Conservation (phyloP, 1,284 basidiomycete genomes). For the Sporisorium reilianum region DNA sequence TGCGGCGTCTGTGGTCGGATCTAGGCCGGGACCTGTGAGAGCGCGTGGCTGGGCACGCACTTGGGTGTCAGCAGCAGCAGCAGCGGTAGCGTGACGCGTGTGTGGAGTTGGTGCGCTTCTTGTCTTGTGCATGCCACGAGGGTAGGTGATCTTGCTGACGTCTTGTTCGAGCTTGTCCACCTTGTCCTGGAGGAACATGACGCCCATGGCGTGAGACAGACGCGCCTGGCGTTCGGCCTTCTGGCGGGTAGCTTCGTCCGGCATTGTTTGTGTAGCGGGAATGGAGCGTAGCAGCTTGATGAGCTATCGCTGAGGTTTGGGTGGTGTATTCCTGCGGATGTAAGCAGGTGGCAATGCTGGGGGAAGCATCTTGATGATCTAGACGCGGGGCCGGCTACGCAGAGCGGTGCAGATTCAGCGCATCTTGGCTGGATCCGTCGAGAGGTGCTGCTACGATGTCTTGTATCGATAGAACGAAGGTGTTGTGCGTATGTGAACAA, state of each 20-base stretch:
- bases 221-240: slow-evolving; percentile 40
- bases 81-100: slow-evolving; percentile 1
- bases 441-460: neutral
- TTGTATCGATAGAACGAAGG: too few species aligned
- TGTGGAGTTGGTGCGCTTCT: slow-evolving; percentile 18
- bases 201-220: slow-evolving; percentile 61
- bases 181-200: slow-evolving; percentile 61
- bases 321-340: slow-evolving; percentile 6
- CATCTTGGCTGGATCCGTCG: slow-evolving; percentile 8
- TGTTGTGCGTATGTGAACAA: neutral
- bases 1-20: neutral
- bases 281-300: neutral
- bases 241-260: slow-evolving; percentile 30
- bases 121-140: slow-evolving; percentile 30
- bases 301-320: neutral
- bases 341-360: slow-evolving; percentile 11
- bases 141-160: slow-evolving; percentile 39
- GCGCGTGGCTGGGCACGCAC: slow-evolving; percentile 30
- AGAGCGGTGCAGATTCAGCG: neutral
- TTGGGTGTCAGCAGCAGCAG: neutral
- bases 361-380: slow-evolving; percentile 14
- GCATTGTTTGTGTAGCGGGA: slow-evolving; percentile 3
- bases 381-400: slow-evolving; percentile 3
- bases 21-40: slow-evolving; percentile 22
- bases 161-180: slow-evolving; percentile 57